Base-by-base conservation (phyloP, 129 eudicot genomes). In the Deinandra increscens region DNA sequence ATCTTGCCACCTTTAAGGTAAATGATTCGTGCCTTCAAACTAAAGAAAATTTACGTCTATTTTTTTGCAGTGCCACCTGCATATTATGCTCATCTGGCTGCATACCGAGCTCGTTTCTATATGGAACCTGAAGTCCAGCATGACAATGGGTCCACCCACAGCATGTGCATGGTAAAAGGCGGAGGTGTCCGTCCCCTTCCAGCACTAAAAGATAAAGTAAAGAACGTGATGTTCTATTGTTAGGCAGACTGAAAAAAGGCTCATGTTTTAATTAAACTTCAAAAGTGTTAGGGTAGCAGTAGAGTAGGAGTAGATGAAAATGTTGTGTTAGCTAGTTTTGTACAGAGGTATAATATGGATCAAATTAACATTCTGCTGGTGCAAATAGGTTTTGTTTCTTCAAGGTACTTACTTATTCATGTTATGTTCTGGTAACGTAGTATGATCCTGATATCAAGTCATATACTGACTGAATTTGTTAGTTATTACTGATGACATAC, bases 51-150 rank as follows among this genome's bases (percentile, higher is more conserved):
- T 1, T 31, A 13, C 6, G 15, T 50, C 0, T 72, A 0, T 36
- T 72, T 0, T 36, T 19, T 19, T 37, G 72, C 96, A 92, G 98
- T 92, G 14, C 98, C 98, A 58, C 98, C 98, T 17, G 98, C 98
- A 20, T 88, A 92, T 78, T 92, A 92, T 63, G 98, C 98, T 38
- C 98, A 92, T 77, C 61, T 92, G 75, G 98, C 98, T 68, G 98
- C 98, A 15, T 92, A 84, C 66, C 84, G 98, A 42, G 98, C 98
- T 37, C 85, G 98, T 20, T 92, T 86, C 77, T 92, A 89, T 67
- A 83, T 88, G 96, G 98, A 86, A 70, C 95, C 89, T 6, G 89
- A 86, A 49, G 75, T 49, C 18, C 80, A 77, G 34, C 78, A 80
- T 31, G 91, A 81, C 11, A 75, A 76, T 38, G 81, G 70, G 9